phyloP scores from a whole-genome alignment of 1,284 basidiomycete species.

The Ceratorhiza oryzae-sativae region DNA sequence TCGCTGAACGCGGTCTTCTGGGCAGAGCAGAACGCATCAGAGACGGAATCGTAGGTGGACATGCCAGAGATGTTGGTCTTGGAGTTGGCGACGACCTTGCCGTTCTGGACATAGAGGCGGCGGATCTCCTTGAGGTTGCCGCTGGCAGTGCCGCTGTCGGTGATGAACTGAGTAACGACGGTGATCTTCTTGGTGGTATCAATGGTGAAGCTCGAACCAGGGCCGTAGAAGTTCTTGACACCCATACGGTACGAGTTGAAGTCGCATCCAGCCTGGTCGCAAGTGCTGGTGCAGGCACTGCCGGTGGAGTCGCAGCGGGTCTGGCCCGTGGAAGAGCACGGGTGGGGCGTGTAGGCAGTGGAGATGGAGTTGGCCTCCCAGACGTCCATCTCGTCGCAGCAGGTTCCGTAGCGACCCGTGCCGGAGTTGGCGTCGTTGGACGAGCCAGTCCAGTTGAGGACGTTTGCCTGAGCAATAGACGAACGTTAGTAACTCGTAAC shows the following conservation, averaged over 20 bases:
- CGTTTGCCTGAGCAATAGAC: constrained; percentile 39
- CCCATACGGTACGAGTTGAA: constrained; percentile 66
- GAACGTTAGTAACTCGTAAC: neutral
- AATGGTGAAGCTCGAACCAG: constrained; percentile 52
- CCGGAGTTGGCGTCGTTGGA: constrained; percentile 41
- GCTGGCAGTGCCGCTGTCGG: constrained; percentile 55
- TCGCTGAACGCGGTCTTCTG: constrained; percentile 57
- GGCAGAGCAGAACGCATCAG: constrained; percentile 54
- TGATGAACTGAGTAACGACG: constrained; percentile 64
- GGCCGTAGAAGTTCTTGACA: constrained; percentile 57
- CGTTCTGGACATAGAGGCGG: constrained; percentile 62
- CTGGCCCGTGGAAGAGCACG: constrained; percentile 38
- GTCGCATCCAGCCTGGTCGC: constrained; percentile 60
- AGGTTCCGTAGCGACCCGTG: constrained; percentile 42
- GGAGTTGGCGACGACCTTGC: constrained; percentile 59
- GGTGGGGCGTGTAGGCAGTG: constrained; percentile 56
- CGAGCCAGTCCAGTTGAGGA: constrained; percentile 33
- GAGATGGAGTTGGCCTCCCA: constrained; percentile 57
- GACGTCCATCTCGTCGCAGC: constrained; percentile 45
- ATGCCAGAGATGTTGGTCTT: constrained; percentile 49
- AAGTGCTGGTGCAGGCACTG: constrained; percentile 45
- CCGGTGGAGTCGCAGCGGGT: constrained; percentile 43
- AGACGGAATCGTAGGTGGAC: constrained; percentile 53
- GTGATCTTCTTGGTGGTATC: constrained; percentile 60
- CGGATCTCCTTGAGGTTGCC: constrained; percentile 61